Base-by-base conservation (phyloP, 1,284 basidiomycete species). In the Chalciporus sp. region DNA sequence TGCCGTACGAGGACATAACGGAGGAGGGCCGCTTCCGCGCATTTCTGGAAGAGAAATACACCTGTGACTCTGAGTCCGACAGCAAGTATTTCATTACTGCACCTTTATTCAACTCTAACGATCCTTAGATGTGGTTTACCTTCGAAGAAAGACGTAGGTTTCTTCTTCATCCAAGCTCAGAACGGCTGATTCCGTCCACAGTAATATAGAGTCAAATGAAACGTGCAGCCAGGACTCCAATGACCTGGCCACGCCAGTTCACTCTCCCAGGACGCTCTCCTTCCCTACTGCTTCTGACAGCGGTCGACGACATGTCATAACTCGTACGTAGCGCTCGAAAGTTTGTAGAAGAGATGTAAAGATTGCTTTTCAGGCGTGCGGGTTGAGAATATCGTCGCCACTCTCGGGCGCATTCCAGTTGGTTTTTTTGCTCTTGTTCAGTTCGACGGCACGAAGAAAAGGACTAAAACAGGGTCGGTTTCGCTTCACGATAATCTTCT, bases 371-470 rank as follows among this genome's bases (percentile, higher is more conserved):
- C n/a, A 55, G 44, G 37, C 2, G 19, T 55, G 7, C 29, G 33
- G 27, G 40, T 35, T 29, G 35, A 39, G 29, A 45, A 45, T 26
- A n/a, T 46, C 27, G 44, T 53, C 5, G 14, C 52, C 31, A 23
- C 40, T 28, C 40, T 55, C 33, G 39, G 45, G 35, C 53, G 54
- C n/a, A 55, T 49, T 41, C 52, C 54, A 19, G 44, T 41, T 7
- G 52, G 39, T 11, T 55, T 55, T 31, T 47, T 48, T 41, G 51
- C 43, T 28, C 35, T 26, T 8, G 26, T 53, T 28, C 20, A 39
- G 39, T 27, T 53, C 6, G 35, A 14, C 2, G 33, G 37, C 27
- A 29, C 20, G 4, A 9, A 53, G 27, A 44, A 41, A 40, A 53
- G 52, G 39, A 53, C 52, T 14, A 16, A 17, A 11, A 40, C 17